Evolutionary conservation across 2,329 filamentous ascomycete genomes (phyloP), one percentile per base, ranked within the genome.

Genomic region (Colletotrichum sp.): DNA sequence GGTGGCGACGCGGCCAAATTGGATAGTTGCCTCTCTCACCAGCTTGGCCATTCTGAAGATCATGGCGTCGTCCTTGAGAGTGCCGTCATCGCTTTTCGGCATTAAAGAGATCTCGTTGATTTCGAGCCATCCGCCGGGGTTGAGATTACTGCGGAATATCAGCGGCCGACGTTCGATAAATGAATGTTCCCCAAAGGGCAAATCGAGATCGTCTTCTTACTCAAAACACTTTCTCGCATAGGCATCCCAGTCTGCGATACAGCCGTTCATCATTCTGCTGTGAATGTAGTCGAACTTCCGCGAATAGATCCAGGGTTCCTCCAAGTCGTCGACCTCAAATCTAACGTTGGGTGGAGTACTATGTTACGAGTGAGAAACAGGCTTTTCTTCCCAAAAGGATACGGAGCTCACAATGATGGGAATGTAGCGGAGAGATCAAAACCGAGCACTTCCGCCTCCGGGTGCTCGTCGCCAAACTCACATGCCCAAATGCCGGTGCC

Each of bases 401-500:
- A n/a, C n/a, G n/a, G n/a, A n/a, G n/a, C n/a, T n/a, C n/a, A n/a
- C n/a, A n/a, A n/a, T n/a, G n/a, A n/a, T 1, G 85, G 81, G 36
- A 87, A 85, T 4, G 85, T 85, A 0, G 85, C 85, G 15, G 83
- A 85, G 15, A 87, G 79, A 76, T 87, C 85, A 4, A 85, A 82
- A 1, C 85, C 85, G 1, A 84, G 77, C n/a, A 86, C 43, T 16
- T 79, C 70, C 3, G 62, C 18, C 18, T 73, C 70, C 0, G 64
- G 70, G 16, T 73, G 61, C 48, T 61, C 55, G 6, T 64, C 61
- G 78, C 80, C 86, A 77, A 88, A 85, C 70, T 89, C 88, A 8
- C 89, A 84, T 3, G 83, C 83, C 85, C 85, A 87, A 8, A 83
- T 79, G n/a, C 87, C 87, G 8, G 87, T 89, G 0, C 88, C 88